A percentile compares a stretch with the other conserved stretches of the same genome.
Evolutionary conservation across 192 early-diverging fungal species (phyloP).

Genomic region (Coemansia sp.): DNA sequence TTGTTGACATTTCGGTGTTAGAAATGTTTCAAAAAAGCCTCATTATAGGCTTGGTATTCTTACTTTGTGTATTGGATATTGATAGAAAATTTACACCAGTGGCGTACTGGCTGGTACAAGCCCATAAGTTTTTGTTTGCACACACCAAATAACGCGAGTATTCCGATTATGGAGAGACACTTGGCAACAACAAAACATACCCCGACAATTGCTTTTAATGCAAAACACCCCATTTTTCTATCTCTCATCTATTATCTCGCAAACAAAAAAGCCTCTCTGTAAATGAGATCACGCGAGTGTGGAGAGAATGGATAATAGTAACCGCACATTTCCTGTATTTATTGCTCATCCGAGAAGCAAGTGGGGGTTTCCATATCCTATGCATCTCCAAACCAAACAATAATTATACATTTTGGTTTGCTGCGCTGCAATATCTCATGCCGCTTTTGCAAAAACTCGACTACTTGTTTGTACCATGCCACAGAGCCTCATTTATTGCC

Average conservation of each 20-base stretch:
- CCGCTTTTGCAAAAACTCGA: neutral
- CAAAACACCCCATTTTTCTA: neutral
- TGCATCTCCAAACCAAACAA: no score
- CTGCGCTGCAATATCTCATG: neutral
- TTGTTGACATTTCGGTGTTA: conserved; percentile 1
- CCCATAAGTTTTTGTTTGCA: no score
- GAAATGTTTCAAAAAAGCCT: neutral
- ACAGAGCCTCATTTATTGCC: neutral
- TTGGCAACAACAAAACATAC: neutral
- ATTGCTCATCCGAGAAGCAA: conserved; percentile 3
- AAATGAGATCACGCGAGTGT: conserved; percentile 5
- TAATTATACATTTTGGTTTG: neutral
- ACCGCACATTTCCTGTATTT: neutral
- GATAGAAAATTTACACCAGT: no score
- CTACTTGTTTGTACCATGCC: no score
- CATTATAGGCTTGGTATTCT: conserved; percentile 2
- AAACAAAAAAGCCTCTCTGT: conserved; percentile 2
- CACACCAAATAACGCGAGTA: no score
- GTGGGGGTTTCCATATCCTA: no score
- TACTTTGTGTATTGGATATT: neutral
- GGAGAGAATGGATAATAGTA: conserved; percentile 4
- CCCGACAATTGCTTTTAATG: neutral
- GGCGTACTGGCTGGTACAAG: no score
- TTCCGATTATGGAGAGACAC: neutral
- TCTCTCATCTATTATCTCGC: neutral